Evolutionary conservation across 305 asterid species (phyloP), one percentile per base, ranked within the genome.

Genomic region (Euphrasia arctica): DNA sequence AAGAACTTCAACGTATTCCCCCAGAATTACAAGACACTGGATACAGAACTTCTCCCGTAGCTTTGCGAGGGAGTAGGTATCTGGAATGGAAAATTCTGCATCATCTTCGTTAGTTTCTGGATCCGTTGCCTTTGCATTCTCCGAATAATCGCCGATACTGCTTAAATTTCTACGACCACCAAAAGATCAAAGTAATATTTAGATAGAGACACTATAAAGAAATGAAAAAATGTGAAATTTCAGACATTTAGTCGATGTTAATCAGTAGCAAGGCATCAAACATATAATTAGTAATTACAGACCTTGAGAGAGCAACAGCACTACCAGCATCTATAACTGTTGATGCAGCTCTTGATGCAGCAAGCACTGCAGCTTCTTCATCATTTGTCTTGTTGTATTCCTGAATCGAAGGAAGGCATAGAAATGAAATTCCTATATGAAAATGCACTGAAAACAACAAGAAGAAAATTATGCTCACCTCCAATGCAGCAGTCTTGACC

Each of bases 1-100:
- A 61, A 94, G 98, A 75, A 91, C 99, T 79, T 94, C 99, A 72
- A 94, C 96, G 74, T 94, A 94, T 79, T 91, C 99, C 65, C 99
- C 99, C 67, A 94, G 75, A 73, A 80, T 72, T 51, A 77, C 86
- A 73, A 94, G 98, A 76, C 99, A 94, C 78, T 88, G 97, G 52
- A 94, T 88, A 78, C 94, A 94, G 65, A 85, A 89, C 72, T 89
- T 94, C 74, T 94, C 99, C 72, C 96, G 78, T 58, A 94, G 82
- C 80, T 84, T 88, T 9, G 89, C 90, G 62, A 94, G 93, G 58
- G 94, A 74, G 69, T 82, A 74, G 13, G 77, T 71, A 64, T 89
- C 99, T 42, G 81, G 75, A 65, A 89, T 74, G 60, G 72, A 69
- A 74, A 80, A 81, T 54, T 94, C 98, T 28, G 67, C 66, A 58